A percentile compares a stretch with the other conserved stretches of the same genome.
Conservation (phyloP, 257 asterid species). For the Solanum paucissectum region DNA sequence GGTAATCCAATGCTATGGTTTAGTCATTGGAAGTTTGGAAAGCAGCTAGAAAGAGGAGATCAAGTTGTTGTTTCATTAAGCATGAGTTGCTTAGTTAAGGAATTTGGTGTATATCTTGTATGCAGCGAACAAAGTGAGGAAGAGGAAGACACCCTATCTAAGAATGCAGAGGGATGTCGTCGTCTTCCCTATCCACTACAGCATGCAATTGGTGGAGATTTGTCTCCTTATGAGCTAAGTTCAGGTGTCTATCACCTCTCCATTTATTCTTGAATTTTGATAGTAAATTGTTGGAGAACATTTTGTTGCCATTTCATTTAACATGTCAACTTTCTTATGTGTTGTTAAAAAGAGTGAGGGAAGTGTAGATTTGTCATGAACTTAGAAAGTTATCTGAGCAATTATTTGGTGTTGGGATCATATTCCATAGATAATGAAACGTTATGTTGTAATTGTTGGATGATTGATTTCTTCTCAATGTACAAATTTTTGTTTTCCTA, state of each 20-base stretch:
- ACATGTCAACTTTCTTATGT: background rate
- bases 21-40: background rate
- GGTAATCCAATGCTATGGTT: conserved; percentile 1
- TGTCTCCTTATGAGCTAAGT: background rate
- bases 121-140: background rate
- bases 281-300: background rate
- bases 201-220: conserved; percentile 1
- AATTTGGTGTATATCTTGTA: background rate
- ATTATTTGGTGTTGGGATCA: background rate
- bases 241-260: conserved; percentile 3
- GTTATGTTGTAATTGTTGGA: background rate
- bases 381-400: background rate
- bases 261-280: background rate
- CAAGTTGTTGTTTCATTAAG: background rate
- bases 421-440: too few species aligned
- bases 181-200: background rate
- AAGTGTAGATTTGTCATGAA: background rate
- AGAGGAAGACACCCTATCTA: background rate
- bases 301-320: background rate
- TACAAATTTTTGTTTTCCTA: background rate
- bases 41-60: background rate
- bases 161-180: background rate
- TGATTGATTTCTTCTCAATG: too few species aligned
- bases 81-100: background rate
- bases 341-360: background rate